Conservation (phyloP, 768 basidiomycete genomes). For the Mycena vulgaris region DNA sequence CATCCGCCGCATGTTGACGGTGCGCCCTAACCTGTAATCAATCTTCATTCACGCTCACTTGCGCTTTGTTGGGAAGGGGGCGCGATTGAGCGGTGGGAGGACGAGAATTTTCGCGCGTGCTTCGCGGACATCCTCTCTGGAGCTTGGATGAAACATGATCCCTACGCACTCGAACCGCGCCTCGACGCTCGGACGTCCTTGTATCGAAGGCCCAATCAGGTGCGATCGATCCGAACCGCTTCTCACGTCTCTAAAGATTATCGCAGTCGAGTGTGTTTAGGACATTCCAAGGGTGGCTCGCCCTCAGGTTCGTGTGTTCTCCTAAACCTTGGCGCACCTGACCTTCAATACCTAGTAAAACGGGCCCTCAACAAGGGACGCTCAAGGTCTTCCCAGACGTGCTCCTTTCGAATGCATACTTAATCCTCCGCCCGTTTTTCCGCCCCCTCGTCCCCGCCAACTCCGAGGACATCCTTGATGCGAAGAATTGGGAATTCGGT, state of each 20-base stretch:
- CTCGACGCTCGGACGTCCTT: conserved; percentile 67
- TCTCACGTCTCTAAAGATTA: background rate
- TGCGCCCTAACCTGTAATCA: conserved; percentile 1
- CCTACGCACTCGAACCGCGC: conserved; percentile 67
- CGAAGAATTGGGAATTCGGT: conserved; percentile 62
- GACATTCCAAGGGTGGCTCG: conserved; percentile 75
- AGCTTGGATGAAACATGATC: conserved; percentile 68
- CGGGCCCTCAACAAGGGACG: conserved; percentile 70
- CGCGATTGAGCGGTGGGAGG: conserved; percentile 75
- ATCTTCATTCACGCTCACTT: background rate
- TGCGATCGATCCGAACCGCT: conserved; percentile 29
- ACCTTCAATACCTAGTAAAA: conserved; percentile 55
- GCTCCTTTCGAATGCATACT: conserved; percentile 70
- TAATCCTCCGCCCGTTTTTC: conserved; percentile 78
- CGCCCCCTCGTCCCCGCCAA: conserved; percentile 54
- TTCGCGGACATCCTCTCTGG: conserved; percentile 67
- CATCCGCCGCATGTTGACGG: conserved; percentile 50
- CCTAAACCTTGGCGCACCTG: conserved; percentile 7
- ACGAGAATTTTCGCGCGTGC: conserved; percentile 62
- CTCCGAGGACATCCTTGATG: conserved; percentile 54
- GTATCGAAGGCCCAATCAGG: conserved; percentile 63
- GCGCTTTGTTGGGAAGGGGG: conserved; percentile 60
- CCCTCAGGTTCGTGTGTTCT: conserved; percentile 61
- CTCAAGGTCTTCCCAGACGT: conserved; percentile 72
- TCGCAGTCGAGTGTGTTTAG: conserved; percentile 54